These are phyloP conservation scores for Nigrospora sphaerica DNA, from an alignment of 2,329 filamentous ascomycete species.

Conservation along the genomic window DNA sequence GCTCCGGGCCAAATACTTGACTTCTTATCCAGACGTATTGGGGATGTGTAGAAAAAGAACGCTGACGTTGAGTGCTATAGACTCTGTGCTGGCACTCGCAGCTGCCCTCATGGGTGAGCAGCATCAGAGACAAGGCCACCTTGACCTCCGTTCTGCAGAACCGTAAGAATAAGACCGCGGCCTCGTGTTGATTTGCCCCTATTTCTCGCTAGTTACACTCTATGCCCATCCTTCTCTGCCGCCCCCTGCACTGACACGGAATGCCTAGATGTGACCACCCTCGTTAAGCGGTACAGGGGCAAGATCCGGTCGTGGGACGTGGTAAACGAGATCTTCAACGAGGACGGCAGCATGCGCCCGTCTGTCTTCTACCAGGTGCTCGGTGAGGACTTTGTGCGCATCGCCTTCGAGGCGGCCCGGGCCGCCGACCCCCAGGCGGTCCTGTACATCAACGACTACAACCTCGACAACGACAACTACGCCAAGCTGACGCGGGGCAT, in stretches of 20 bases:
- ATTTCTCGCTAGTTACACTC: not conserved
- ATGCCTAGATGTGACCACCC: conserved; percentile 39
- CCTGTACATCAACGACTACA: conserved; percentile 72
- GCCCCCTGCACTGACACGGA: not conserved
- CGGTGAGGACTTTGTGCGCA: conserved; percentile 61
- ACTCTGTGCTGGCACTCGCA: conserved; percentile 60
- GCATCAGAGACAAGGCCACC: conserved; percentile 22
- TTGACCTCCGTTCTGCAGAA: conserved; percentile 50
- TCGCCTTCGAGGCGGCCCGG: conserved; percentile 63
- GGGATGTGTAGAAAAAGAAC: too few species aligned
- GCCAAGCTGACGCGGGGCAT: conserved; percentile 49
- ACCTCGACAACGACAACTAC: conserved; percentile 53
- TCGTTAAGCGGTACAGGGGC: conserved; percentile 54
- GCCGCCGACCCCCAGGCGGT: conserved; percentile 59
- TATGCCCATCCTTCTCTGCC: not conserved
- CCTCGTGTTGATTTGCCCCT: not conserved
- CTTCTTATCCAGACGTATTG: too few species aligned
- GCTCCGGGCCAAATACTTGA: too few species aligned
- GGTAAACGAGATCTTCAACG: conserved; percentile 58
- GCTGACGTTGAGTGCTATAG: conserved; percentile 26
- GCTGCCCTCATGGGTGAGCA: conserved; percentile 51
- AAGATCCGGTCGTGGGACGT: conserved; percentile 51
- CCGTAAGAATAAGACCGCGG: conserved; percentile 15
- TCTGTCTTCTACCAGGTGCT: conserved; percentile 62
- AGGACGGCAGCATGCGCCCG: conserved; percentile 50